Evolutionary conservation across 2,329 filamentous ascomycete genomes (phyloP).

Genomic region (Xylaria sp.): DNA sequence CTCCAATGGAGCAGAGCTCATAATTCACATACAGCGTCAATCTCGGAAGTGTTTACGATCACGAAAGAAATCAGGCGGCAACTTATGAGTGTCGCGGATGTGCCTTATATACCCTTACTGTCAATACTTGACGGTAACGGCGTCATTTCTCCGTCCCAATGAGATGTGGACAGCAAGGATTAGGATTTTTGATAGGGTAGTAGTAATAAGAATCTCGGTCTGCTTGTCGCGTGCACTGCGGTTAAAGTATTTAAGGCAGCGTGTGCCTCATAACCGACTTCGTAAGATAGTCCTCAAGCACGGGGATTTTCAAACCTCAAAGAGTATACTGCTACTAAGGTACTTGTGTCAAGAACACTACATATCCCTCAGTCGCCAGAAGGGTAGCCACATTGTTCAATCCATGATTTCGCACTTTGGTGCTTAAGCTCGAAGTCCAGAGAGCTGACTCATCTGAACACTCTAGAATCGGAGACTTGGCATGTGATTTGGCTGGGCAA

Average conservation of each 20-base stretch:
- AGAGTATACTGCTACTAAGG: not conserved
- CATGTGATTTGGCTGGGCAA: not conserved
- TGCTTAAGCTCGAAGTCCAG: not conserved
- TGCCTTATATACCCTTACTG: no score
- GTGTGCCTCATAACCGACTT: not conserved
- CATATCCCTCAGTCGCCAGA: not conserved
- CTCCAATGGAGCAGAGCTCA: no score
- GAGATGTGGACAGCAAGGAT: no score
- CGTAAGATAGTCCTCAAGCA: not conserved
- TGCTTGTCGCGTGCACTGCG: no score
- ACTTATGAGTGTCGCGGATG: no score
- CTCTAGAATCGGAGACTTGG: not conserved
- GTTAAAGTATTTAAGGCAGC: not conserved
- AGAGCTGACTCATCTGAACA: not conserved
- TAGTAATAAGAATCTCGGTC: no score
- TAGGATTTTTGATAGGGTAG: no score
- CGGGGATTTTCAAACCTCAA: not conserved
- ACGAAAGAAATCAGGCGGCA: no score
- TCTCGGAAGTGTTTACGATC: no score
- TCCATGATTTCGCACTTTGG: not conserved
- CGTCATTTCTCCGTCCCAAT: no score
- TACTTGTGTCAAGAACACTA: not conserved
- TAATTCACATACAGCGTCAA: no score
- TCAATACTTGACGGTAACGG: no score
- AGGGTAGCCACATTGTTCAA: not conserved